Base-by-base conservation (phyloP, 768 basidiomycete genomes). In the Cyclocybe aegerita region DNA sequence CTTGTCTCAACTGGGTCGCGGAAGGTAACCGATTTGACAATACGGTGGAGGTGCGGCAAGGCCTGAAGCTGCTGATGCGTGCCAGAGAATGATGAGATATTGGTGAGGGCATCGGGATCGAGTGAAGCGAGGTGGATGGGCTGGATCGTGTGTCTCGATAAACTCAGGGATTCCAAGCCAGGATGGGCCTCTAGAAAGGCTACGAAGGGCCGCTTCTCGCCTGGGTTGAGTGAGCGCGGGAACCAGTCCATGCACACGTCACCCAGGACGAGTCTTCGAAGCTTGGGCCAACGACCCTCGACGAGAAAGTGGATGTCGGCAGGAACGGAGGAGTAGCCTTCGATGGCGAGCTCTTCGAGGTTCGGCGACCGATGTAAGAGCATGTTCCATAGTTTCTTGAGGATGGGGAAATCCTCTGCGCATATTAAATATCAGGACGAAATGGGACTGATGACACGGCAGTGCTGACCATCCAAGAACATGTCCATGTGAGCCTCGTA, bases 121-220 rank as follows among this genome's bases (percentile, higher is more conserved):
- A 88, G 66, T 2, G 74, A 65, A 16, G 76, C 61, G 45, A 89
- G 71, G 40, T 85, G 79, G 14, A 70, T 64, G 10, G 82, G 77
- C 49, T 77, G 78, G 23, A 81, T 73, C 34, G 75, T 80, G 50
- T 76, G 78, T 50, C 75, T 69, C 11, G 82, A 86, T 37, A 80
- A 69, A 55, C 68, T 77, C 43, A 80, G 74, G 29, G 61, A 73
- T 46, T 77, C 72, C 0, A 91, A 66, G 30, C 61, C 59, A 15
- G 77, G 73, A 58, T 90, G 88, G 2, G 77, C 79, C 49, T 87
- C 85, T 15, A 91, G 76, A 64, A 90, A 91, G 4, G 72, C 56
- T 52, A 84, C 72, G 60, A 90, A 88, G 0, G 84, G 81, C 9
- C 79, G 72, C 51, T 81, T 81, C 40, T 75, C 69, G 1, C 71